These are phyloP conservation scores for Sporothrix pseudoabietina DNA, from an alignment of 2,329 filamentous ascomycete genomes.

Conservation along the genomic window DNA sequence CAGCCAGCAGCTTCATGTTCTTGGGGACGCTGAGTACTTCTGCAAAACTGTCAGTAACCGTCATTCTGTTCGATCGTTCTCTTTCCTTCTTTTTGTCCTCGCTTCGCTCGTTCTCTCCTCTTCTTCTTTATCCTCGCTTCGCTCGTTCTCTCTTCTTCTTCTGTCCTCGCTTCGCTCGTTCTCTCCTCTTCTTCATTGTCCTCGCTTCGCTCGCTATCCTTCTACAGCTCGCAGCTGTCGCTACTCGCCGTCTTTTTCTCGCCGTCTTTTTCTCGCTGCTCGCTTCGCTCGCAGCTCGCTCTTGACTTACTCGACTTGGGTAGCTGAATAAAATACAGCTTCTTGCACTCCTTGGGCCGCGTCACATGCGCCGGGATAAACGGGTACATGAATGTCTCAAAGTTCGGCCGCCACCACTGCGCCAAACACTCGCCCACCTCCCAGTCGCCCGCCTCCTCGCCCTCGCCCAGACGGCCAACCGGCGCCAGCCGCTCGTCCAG, in stretches of 20 bases:
- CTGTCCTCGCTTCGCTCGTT: neutral
- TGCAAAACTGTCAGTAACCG: conserved; percentile 43
- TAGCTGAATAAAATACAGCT: conserved; percentile 94
- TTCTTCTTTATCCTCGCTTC: neutral
- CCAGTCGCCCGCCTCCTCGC: conserved; percentile 85
- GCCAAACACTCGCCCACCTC: conserved; percentile 91
- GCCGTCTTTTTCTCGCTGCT: neutral
- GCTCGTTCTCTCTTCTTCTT: neutral
- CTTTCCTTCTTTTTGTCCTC: neutral
- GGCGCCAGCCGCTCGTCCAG: conserved; percentile 93
- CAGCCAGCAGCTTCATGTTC: conserved; percentile 98
- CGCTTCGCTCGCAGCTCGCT: neutral
- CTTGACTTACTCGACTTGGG: conserved; percentile 77
- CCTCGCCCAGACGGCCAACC: conserved; percentile 82
- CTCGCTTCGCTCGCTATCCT: neutral
- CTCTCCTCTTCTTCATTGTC: too few species aligned
- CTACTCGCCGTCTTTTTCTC: neutral
- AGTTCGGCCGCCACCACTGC: conserved; percentile 98
- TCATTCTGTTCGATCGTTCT: too few species aligned
- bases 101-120: neutral
- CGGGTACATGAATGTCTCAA: conserved; percentile 99
- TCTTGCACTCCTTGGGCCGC: conserved; percentile 97
- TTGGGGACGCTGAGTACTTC: conserved; percentile 96
- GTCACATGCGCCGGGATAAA: conserved; percentile 96
- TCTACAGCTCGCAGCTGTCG: too few species aligned